These are phyloP conservation scores for Vigna trinervia DNA, from an alignment of 306 rosid genomes.

Conservation along the genomic window DNA sequence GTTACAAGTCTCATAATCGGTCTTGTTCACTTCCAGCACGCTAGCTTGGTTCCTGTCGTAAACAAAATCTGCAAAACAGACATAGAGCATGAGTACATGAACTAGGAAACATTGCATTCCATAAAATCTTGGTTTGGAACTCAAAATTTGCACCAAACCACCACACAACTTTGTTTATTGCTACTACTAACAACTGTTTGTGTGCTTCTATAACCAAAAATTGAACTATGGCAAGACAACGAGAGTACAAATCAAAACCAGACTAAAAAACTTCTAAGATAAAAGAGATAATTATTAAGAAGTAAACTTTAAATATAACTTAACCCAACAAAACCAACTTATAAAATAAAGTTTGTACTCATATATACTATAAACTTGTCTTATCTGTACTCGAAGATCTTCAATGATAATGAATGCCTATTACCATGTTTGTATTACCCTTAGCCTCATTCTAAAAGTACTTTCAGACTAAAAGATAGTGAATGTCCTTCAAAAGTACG, in stretches of 20 bases:
- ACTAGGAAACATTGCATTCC: not conserved
- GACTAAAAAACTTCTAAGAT: not conserved
- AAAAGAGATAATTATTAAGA: not conserved
- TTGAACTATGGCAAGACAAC: not conserved
- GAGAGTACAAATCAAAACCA: not conserved
- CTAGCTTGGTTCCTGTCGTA: constrained; percentile 88
- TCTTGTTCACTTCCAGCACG: constrained; percentile 91
- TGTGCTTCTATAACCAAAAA: constrained; percentile 11
- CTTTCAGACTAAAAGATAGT: no score
- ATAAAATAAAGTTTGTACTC: no score
- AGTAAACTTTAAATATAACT: no score
- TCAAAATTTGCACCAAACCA: not conserved
- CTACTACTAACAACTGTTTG: not conserved
- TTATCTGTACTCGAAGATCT: no score
- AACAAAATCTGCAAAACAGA: constrained; percentile 67
- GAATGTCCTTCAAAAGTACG: no score
- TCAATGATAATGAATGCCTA: no score
- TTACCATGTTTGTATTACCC: not conserved
- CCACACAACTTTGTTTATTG: not conserved
- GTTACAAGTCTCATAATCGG: constrained; percentile 71
- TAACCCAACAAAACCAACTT: no score
- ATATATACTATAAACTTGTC: no score
- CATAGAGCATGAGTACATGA: not conserved
- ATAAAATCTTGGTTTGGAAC: constrained; percentile 6
- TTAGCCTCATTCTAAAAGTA: no score